Evolutionary conservation across 169 alveolate genomes (phyloP), one percentile per base, ranked within the genome.

Genomic region (Theileria equi): DNA sequence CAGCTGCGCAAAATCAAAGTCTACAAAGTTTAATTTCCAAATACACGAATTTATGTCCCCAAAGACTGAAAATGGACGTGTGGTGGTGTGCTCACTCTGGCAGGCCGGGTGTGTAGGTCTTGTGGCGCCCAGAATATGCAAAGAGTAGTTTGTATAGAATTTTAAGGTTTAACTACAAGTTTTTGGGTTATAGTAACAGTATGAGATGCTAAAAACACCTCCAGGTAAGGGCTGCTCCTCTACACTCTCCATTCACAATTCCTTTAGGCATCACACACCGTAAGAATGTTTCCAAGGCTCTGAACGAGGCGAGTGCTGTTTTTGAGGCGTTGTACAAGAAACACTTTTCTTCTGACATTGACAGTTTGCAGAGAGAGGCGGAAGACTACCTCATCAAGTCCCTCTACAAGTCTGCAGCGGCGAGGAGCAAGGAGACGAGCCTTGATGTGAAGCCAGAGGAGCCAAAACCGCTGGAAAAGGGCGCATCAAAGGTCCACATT

Each of bases 151-250:
- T n/a, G n/a, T n/a, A n/a, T n/a, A n/a, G n/a, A n/a, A n/a, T n/a
- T n/a, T n/a, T n/a, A n/a, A 38, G 19, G 45, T 38, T 38, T 38
- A 38, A 38, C 45, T 38, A 13, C 19, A 38, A 38, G 45, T 38
- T 38, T 13, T 38, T 13, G 45, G 47, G 47, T 11, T 17, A 48
- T 41, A 11, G 57, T 4, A 35, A 50, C n/a, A 45, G 3, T 40
- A 4, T 57, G 69, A 57, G 32, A 57, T 57, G 67, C 69, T 57
- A 47, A 57, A 36, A 57, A 19, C 67, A 1, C 67, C 67, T n/a
- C 67, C 67, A 40, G 67, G 67, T 57, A 10, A 36, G 45, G 10
- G 10, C 13, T 16, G 17, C 17, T 19, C 6, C 49, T 2, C 7
- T 50, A n/a, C 29, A 50, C 29, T 23, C 16, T n/a, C n/a, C n/a